Conservation (phyloP, 495 filamentous ascomycete species). For the Xylaria palmicola region DNA sequence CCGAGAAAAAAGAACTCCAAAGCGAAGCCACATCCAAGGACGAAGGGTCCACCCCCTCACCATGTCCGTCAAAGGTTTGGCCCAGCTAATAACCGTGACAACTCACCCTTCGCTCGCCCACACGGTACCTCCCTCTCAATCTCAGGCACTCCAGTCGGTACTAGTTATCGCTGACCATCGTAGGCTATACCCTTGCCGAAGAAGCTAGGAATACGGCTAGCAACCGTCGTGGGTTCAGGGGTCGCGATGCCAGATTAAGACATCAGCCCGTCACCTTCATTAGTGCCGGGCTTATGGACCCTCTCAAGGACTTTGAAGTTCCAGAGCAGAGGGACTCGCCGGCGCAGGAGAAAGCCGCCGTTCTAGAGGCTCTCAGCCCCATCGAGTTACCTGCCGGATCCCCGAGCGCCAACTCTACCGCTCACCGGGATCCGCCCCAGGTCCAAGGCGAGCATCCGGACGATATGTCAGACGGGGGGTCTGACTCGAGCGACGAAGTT, state of each 20-base stretch:
- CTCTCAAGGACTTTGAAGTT: slow-evolving; percentile 36
- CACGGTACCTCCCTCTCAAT: slow-evolving; percentile 17
- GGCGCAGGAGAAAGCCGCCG: not conserved
- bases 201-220: slow-evolving; percentile 75
- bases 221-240: slow-evolving; percentile 45
- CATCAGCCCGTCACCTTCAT: slow-evolving; percentile 68
- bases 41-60: not conserved
- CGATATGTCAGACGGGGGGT: slow-evolving; percentile 39
- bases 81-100: not conserved
- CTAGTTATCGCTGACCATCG: slow-evolving; percentile 9
- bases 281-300: slow-evolving; percentile 63
- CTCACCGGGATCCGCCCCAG: not conserved
- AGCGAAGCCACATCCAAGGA: not conserved
- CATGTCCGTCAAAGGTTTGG: not conserved
- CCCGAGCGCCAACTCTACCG: not conserved
- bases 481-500: slow-evolving; percentile 64
- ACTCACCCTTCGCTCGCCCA: not conserved
- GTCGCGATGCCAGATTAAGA: slow-evolving; percentile 42
- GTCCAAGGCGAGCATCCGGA: not conserved
- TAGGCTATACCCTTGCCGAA: slow-evolving; percentile 64
- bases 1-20: slow-evolving; percentile 5
- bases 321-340: not conserved
- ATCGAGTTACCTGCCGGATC: not conserved
- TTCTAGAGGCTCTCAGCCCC: not conserved
- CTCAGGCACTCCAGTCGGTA: not conserved